Percentiles rank a stretch among this genome's conserved stretches.
Conservation (phyloP, 768 basidiomycete species). For the Collybia mongolica region DNA sequence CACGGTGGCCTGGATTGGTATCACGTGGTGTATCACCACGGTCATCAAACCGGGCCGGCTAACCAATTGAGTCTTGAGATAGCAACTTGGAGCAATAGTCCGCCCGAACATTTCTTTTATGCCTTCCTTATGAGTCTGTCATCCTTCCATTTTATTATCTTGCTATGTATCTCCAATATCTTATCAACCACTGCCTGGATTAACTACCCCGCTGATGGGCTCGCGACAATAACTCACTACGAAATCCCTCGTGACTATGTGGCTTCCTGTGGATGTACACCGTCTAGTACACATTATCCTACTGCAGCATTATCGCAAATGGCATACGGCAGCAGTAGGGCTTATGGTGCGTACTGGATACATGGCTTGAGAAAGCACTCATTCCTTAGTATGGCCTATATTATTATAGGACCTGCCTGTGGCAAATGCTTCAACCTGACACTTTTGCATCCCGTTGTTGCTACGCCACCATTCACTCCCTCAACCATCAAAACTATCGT, state of each 20-base stretch:
- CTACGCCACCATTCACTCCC: constrained; percentile 71
- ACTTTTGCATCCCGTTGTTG: constrained; percentile 63
- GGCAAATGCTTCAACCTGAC: constrained; percentile 81
- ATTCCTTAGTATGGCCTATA: no score
- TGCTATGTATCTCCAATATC: not conserved
- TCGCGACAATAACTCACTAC: constrained; percentile 82
- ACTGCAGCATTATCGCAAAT: constrained; percentile 80
- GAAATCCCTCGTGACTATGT: constrained; percentile 52
- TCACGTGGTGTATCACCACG: no score
- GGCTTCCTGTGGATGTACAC: constrained; percentile 77
- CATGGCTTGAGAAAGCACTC: not conserved
- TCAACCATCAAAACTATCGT: constrained; percentile 57
- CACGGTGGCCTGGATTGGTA: not conserved
- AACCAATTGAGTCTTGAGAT: no score
- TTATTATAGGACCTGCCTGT: constrained; percentile 64
- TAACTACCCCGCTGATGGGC: constrained; percentile 56
- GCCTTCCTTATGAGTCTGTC: no score
- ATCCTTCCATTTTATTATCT: not conserved
- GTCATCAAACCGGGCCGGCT: no score
- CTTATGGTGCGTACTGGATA: constrained; percentile 43
- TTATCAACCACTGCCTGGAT: constrained; percentile 46
- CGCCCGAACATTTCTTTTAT: not conserved
- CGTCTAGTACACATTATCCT: constrained; percentile 65
- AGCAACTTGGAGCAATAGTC: not conserved
- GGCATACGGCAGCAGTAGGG: constrained; percentile 74